Base-by-base conservation (phyloP, 106 monocot genomes). In the Alisma plantagoaquatica region DNA sequence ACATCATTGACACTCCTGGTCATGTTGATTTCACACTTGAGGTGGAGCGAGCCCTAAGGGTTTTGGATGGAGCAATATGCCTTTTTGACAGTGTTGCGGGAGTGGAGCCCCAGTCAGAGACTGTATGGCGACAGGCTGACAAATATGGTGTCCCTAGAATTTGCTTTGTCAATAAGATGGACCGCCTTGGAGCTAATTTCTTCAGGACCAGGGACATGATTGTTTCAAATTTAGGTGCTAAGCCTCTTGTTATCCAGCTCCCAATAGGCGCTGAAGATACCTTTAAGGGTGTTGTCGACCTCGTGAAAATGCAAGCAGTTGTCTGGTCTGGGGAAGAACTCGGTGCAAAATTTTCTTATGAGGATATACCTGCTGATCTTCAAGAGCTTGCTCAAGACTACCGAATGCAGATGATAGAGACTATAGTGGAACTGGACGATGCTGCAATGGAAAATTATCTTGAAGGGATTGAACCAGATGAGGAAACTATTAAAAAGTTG, bases 81-180 rank as follows among this genome's bases (percentile, higher is more conserved):
- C 69, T 96, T 51, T 96, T 96, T 42, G 94, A 96, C 25, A 88
- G 88, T 57, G 94, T 96, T 48, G 94, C 94, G 33, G 94, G 94
- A 20, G 94, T 96, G 23, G 94, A 96, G 56, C 94, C 94, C 10
- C 94, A 96, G 51, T 96, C 94, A 51, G 94, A 96, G 68, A 96
- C 94, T 63, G 94, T 96, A 20, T 96, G 94, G 94, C 71, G 94
- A 51, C 94, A 96, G 60, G 94, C 94, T 43, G 94, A 96, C 67
- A 88, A 69, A 56, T 96, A 96, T 68, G 94, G 88, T 44, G 94
- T 96, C 52, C 94, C 94, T 17, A 75, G 94, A 62, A 78, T 96
- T 51, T 96, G 94, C 59, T 96, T 96, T 60, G 78, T 96, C 49
- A 96, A 96, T 43, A 96, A 96, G 59, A 96, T 96, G 94, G 94